phyloP scores from a whole-genome alignment of 768 basidiomycete genomes.

The Trametes gibbosa region DNA sequence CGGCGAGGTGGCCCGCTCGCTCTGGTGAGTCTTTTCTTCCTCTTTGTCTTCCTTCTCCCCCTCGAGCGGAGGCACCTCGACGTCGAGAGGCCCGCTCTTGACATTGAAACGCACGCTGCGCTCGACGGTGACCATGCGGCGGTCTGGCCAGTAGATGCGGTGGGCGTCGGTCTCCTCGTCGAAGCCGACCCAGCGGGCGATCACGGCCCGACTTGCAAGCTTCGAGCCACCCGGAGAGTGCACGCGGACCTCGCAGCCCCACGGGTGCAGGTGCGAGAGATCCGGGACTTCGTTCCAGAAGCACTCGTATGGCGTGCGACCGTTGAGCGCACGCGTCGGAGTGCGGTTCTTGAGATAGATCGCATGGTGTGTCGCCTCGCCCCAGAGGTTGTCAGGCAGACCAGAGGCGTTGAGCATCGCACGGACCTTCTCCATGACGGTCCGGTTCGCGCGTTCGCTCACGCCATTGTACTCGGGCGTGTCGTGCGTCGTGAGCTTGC shows the following conservation, averaged over 20 bases:
- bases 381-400: conserved; percentile 29
- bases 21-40: background rate
- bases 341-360: conserved; percentile 23
- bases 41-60: background rate
- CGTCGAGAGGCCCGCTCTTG: background rate
- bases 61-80: conserved; percentile 15
- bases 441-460: conserved; percentile 32
- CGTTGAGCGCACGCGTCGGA: conserved; percentile 14
- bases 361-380: conserved; percentile 27
- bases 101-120: conserved; percentile 22
- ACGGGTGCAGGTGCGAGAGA: conserved; percentile 17
- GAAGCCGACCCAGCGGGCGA: conserved; percentile 14
- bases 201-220: background rate
- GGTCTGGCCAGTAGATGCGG: conserved; percentile 35
- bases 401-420: conserved; percentile 26
- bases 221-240: conserved; percentile 2
- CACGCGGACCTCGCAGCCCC: conserved; percentile 12
- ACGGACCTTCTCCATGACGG: conserved; percentile 21
- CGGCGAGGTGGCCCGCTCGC: background rate
- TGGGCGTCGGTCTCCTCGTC: conserved; percentile 27
- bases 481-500: conserved; percentile 39
- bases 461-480: conserved; percentile 44
- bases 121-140: conserved; percentile 26
- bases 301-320: conserved; percentile 22
- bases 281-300: conserved; percentile 16